Evolutionary conservation across 345 rosid species (phyloP).

Genomic region (Eucalyptus grandis): DNA sequence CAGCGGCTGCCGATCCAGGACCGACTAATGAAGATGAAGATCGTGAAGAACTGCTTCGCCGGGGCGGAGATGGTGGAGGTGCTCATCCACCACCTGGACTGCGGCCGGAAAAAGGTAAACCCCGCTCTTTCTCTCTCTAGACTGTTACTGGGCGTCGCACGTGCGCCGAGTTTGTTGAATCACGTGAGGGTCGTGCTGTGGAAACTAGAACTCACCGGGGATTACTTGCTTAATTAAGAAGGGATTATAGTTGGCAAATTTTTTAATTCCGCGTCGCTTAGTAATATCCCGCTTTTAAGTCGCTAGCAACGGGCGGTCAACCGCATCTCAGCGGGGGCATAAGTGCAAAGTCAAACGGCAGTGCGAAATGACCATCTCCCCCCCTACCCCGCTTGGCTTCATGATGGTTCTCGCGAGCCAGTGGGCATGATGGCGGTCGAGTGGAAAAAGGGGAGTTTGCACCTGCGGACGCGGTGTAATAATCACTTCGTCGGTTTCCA

Average conservation of each 20-base stretch:
- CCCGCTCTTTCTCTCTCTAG: background rate
- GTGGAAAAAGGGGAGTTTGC: background rate
- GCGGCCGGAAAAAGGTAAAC: conserved; percentile 69
- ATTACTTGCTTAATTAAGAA: background rate
- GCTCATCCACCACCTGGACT: conserved; percentile 46
- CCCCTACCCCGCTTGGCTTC: background rate
- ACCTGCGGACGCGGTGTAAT: background rate
- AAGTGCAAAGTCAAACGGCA: background rate
- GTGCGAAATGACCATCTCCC: background rate
- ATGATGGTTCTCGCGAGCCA: background rate
- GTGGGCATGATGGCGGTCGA: background rate
- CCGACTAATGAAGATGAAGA: conserved; percentile 79
- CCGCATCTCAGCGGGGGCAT: background rate
- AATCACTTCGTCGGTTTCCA: background rate
- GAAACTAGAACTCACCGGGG: background rate
- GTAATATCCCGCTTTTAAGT: background rate
- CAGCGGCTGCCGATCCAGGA: conserved; percentile 73
- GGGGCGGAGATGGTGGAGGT: conserved; percentile 70
- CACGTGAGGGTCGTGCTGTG: background rate
- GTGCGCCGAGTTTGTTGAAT: background rate
- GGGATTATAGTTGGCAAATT: background rate
- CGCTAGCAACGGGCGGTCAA: background rate
- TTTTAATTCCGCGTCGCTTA: background rate
- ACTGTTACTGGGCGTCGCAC: background rate
- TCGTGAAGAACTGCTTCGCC: conserved; percentile 78